Evolutionary conservation across 192 early-diverging fungal species (phyloP).

Genomic region (Obelidium mucronatum): DNA sequence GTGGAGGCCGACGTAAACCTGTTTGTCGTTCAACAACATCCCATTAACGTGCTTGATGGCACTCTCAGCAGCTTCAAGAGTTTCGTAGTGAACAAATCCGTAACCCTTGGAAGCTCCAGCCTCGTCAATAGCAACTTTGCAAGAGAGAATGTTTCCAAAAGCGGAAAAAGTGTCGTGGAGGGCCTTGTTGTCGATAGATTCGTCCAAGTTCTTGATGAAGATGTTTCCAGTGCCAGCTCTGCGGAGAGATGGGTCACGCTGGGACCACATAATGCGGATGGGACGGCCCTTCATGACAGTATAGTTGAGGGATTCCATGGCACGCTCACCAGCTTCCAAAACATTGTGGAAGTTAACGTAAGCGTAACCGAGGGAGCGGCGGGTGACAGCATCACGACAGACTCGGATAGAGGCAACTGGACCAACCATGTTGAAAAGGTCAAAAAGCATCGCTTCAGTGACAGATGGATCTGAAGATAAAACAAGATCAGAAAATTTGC

Average conservation of each 20-base stretch:
- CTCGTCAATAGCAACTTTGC: constrained; percentile 92
- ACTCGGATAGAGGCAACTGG: constrained; percentile 97
- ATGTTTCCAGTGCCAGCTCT: constrained; percentile 93
- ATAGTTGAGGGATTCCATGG: constrained; percentile 95
- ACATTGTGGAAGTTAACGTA: constrained; percentile 99
- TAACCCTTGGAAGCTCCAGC: constrained; percentile 86
- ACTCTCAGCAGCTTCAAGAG: constrained; percentile 86
- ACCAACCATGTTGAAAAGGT: constrained; percentile 95
- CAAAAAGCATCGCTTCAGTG: constrained; percentile 96
- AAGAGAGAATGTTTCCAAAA: constrained; percentile 95
- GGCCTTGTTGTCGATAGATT: constrained; percentile 98
- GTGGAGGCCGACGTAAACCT: constrained; percentile 96
- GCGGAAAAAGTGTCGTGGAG: constrained; percentile 98
- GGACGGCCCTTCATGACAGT: constrained; percentile 91
- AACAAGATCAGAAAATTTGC: neutral
- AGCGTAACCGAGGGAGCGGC: constrained; percentile 94
- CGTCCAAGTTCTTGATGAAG: constrained; percentile 99
- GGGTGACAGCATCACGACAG: constrained; percentile 96
- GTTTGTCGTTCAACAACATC: constrained; percentile 98
- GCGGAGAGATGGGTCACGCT: constrained; percentile 96
- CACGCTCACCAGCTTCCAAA: constrained; percentile 85
- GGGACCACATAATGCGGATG: constrained; percentile 99
- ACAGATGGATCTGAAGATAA: constrained; percentile 78
- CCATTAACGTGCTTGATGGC: constrained; percentile 99
- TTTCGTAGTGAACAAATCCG: constrained; percentile 99